These are phyloP conservation scores for Centella asiatica DNA, from an alignment of 129 eudicot genomes.

Conservation along the genomic window DNA sequence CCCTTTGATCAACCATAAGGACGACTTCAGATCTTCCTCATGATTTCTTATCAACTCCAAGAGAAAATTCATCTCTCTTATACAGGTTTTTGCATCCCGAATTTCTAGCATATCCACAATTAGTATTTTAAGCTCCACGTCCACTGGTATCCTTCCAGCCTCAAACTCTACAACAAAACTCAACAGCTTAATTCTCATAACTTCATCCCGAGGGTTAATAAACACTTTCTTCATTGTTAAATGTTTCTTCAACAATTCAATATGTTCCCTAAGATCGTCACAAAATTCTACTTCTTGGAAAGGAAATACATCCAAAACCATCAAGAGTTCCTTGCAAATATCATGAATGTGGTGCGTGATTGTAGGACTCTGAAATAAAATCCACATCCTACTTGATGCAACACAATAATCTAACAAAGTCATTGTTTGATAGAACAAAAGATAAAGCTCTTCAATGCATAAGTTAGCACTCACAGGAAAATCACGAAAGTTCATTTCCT, in stretches of 20 bases:
- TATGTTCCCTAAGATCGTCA: not conserved
- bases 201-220: not conserved
- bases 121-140: not conserved
- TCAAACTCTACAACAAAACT: not conserved
- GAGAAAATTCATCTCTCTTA: not conserved
- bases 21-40: not conserved
- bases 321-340: not conserved
- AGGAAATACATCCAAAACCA: not conserved
- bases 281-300: not conserved
- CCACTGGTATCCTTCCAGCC: not conserved
- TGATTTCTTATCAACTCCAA: not conserved
- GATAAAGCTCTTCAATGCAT: no score
- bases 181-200: not conserved
- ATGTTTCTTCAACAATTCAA: not conserved
- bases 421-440: not conserved
- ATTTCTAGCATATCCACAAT: not conserved
- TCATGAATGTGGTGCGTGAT: not conserved
- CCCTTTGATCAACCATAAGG: not conserved
- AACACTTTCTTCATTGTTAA: not conserved
- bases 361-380: no score
- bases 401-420: not conserved
- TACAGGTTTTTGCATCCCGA: not conserved
- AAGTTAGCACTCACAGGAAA: no score
- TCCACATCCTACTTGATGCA: not conserved
- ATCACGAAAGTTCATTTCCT: no score